Base-by-base conservation (phyloP, 2,329 filamentous ascomycete species). In the Phoma sp. region DNA sequence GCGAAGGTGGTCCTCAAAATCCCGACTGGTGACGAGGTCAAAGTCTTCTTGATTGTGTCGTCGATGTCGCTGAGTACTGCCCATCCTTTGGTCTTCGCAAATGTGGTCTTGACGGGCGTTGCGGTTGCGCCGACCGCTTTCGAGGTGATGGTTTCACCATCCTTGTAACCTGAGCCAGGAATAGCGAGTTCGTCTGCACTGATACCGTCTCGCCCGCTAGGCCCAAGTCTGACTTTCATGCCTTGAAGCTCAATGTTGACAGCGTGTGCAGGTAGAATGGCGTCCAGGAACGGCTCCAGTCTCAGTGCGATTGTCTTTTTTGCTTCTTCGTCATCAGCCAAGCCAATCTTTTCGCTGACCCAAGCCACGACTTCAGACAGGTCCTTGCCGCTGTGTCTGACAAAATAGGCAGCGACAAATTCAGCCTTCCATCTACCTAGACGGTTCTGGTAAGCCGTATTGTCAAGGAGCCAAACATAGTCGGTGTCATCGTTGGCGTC, bases 41-140 rank as follows among this genome's bases (percentile, higher is more conserved):
- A 82, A 0, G 94, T 97, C 63, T 93, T 80, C 76, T 98, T 97
- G 80, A 98, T 96, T 0, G 93, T 96, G 76, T 98, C 94, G 71
- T 98, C 95, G 63, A 98, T 85, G 67, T 98, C 94, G 35, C 90
- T 94, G 60, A 97, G 87, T 12, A 98, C 78, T 12, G 85, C 86
- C 92, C 92, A 97, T 7, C 94, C 93, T 43, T 89, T 85, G 0
- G 88, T 85, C 17, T 85, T 87, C 0, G 90, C 90, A 68, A 90
- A 92, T 17, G 87, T 83, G 0, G 91, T 96, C 57, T 84, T 84
- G 82, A 90, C 87, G 36, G 85, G 77, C 12, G 81, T 79, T 1
- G 82, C 67, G 46, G 70, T 60, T 0, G 70, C 67, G 36, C 70
- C 61, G 60, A 74, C 52, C 1, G 70, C 72, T 32, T 69, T 65